These are phyloP conservation scores for Rosa lucieae DNA, from an alignment of 306 rosid species.

Conservation along the genomic window DNA sequence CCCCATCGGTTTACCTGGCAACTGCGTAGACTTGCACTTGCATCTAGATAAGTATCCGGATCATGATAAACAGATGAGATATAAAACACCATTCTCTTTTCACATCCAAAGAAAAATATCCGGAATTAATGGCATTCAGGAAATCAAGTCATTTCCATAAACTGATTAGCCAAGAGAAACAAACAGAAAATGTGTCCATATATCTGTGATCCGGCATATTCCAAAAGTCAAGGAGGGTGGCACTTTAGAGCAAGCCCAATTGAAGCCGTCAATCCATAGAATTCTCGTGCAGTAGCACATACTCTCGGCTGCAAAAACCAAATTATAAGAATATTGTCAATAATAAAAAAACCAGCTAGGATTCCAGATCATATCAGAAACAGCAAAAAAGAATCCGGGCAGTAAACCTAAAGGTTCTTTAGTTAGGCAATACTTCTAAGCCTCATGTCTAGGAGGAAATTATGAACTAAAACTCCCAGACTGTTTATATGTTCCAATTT, in stretches of 20 bases:
- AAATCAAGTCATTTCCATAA: slow-evolving; percentile 3
- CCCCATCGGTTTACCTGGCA: not conserved
- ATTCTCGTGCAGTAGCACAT: slow-evolving; percentile 89
- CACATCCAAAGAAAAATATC: not conserved
- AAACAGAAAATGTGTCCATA: slow-evolving; percentile 15
- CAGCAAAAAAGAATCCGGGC: too few relatives aligned
- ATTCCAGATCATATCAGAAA: not conserved
- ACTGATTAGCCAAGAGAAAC: slow-evolving; percentile 9
- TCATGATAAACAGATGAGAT: not conserved
- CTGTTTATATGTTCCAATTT: too few relatives aligned
- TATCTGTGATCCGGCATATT: not conserved
- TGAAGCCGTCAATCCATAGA: slow-evolving; percentile 40
- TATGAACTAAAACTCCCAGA: not conserved
- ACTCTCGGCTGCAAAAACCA: slow-evolving; percentile 82
- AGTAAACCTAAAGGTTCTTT: not conserved
- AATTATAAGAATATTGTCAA: not conserved
- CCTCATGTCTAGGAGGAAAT: not conserved
- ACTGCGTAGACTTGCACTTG: not conserved
- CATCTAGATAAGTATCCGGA: not conserved
- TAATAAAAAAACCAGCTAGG: not conserved
- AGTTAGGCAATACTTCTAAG: not conserved
- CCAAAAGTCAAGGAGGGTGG: slow-evolving; percentile 7
- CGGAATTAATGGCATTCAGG: not conserved
- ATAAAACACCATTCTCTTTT: not conserved
- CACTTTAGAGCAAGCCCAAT: not conserved